Base-by-base conservation (phyloP, 176 grass and related monocot genomes). In the Luzula sylvatica region DNA sequence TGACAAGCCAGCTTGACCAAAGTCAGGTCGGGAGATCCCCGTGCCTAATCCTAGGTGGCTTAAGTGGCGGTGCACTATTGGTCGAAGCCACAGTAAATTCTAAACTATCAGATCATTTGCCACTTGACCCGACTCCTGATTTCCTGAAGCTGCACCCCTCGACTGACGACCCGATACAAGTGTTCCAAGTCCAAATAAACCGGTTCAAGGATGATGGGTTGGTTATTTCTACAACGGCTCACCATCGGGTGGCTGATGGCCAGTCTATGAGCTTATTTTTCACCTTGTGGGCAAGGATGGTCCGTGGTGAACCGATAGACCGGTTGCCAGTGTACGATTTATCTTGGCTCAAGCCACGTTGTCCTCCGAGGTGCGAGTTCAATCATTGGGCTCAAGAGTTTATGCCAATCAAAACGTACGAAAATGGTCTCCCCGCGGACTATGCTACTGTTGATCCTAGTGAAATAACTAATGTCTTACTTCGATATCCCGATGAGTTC, bases 401-500 rank as follows among this genome's bases (percentile, higher is more conserved):
- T 18, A 7, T 18, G 2, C 4, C 18, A 17, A 18, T 20, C 23
- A 24, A 23, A 12, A 11, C 8, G 16, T 21, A 38, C 21, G 13
- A 21, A 14, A 14, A 41, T 35, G 30, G 30, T 4, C 9, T 22
- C 13, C 5, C 30, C 30, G 20, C 46, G 27, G n/a, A 64, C 20
- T 30, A 42, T 12, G 32, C 9, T 0, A 1, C 0, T 11, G 7
- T 26, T 16, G 46, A 53, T 35, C 30, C 5, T 35, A 35, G 30
- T 35, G 30, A 35, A 40, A 23, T 87, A 13, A 7, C 73, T 2
- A 71, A 82, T 57, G 68, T 72, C 29, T 75, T 72, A 55, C 47
- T 52, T 22, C 82, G 79, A 44, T 88, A 82, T 71, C 74, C 71
- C n/a, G 66, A 69, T 42, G 74, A 88, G 21, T 88, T 88, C 69